Conservation (phyloP, 129 eudicot genomes). For the Centaurea solstitialis region DNA sequence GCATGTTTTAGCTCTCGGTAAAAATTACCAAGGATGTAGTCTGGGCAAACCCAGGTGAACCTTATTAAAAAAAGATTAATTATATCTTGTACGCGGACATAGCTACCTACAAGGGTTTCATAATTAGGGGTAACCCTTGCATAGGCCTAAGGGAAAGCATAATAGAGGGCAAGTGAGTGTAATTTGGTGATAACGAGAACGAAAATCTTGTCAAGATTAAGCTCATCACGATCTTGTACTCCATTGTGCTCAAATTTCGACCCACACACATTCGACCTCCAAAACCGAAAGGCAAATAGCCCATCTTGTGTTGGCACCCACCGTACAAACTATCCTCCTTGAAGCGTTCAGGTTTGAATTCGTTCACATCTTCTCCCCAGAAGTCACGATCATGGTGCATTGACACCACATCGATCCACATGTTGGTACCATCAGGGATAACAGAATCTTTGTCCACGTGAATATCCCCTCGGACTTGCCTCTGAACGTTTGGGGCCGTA, state of each 20-base stretch:
- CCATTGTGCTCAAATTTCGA: constrained; percentile 67
- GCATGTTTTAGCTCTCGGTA: too few species aligned
- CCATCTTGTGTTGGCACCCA: constrained; percentile 90
- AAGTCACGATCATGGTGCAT: constrained; percentile 79
- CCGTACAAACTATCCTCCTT: constrained; percentile 53
- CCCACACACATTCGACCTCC: constrained; percentile 99
- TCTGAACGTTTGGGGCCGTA: constrained; percentile 80
- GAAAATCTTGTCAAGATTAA: constrained; percentile 65
- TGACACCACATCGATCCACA: constrained; percentile 88
- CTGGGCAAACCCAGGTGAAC: too few species aligned
- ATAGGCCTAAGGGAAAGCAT: constrained; percentile 82
- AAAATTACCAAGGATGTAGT: too few species aligned
- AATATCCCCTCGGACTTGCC: constrained; percentile 82
- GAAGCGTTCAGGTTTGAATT: constrained; percentile 85
- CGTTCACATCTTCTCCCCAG: constrained; percentile 84
- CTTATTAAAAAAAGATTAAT: too few species aligned
- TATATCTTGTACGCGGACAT: not conserved
- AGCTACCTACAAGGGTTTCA: constrained; percentile 42
- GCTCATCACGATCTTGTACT: constrained; percentile 73
- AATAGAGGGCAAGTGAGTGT: constrained; percentile 61
- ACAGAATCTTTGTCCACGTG: constrained; percentile 48
- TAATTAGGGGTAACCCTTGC: constrained; percentile 65
- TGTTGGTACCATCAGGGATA: constrained; percentile 88
- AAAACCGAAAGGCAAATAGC: constrained; percentile 86
- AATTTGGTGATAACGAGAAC: constrained; percentile 69